Conservation (phyloP, 805 yeast species). For the Millerago galiae region DNA sequence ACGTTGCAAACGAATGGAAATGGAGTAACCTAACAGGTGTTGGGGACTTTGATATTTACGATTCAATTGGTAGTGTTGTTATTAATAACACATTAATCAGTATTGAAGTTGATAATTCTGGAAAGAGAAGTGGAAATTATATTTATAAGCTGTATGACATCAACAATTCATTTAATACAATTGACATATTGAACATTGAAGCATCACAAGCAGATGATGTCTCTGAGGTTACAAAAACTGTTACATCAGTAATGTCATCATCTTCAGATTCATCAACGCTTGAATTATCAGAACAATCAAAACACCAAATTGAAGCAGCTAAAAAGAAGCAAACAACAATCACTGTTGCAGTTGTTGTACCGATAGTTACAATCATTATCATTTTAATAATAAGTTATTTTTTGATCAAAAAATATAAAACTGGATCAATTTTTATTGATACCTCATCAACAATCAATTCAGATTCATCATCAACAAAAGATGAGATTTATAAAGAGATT, state of each 20-base stretch:
- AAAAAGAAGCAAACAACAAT: slow-evolving; percentile 3
- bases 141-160: slow-evolving; percentile 37
- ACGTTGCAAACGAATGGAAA: slow-evolving; percentile 18
- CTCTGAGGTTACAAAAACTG: neutral
- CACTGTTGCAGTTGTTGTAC: slow-evolving; percentile 22
- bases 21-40: slow-evolving; percentile 19
- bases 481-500: slow-evolving; percentile 18
- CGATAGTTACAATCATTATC: slow-evolving; percentile 17
- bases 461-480: slow-evolving; percentile 8
- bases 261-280: neutral
- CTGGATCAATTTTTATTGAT: neutral
- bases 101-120: slow-evolving; percentile 23
- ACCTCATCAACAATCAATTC: slow-evolving; percentile 1
- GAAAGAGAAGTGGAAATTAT: slow-evolving; percentile 26
- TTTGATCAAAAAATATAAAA: slow-evolving; percentile 11
- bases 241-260: neutral
- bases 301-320: neutral
- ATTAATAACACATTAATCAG: slow-evolving; percentile 45
- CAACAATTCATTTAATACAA: slow-evolving; percentile 25
- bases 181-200: slow-evolving; percentile 13
- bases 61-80: slow-evolving; percentile 42
- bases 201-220: neutral
- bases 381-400: slow-evolving; percentile 9
- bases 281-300: neutral
- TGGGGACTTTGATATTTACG: slow-evolving; percentile 24